phyloP scores from a whole-genome alignment of 306 rosid genomes.

The Hippophae rhamnoides region DNA sequence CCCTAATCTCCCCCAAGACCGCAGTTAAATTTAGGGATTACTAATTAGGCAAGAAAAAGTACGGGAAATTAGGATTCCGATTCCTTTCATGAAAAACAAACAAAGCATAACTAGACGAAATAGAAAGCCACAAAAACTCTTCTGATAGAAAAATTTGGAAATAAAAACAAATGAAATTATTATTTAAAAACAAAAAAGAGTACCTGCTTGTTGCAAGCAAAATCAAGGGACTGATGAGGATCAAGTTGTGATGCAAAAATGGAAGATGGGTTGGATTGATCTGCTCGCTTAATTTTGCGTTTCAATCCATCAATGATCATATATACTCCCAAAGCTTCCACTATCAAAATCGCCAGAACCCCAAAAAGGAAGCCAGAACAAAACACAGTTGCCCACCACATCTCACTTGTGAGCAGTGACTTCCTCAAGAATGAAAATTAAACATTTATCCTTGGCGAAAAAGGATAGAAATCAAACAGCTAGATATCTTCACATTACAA shows the following conservation, averaged over 20 bases:
- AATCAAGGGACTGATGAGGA: conserved; percentile 38
- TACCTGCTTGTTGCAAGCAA: conserved; percentile 55
- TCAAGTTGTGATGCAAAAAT: conserved; percentile 19
- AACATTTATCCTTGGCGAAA: neutral
- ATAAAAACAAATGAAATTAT: neutral
- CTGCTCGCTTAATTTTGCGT: conserved; percentile 13
- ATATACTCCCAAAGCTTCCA: conserved; percentile 37
- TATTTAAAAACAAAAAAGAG: neutral
- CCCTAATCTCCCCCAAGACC: neutral
- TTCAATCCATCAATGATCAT: conserved; percentile 45
- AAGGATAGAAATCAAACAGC: too few relatives aligned
- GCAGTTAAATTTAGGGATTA: neutral
- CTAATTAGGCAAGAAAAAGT: neutral
- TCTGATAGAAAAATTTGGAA: too few relatives aligned
- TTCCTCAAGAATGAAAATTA: neutral
- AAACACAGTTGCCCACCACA: conserved; percentile 35
- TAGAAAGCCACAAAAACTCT: neutral
- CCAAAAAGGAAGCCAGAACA: conserved; percentile 62
- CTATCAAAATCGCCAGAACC: conserved; percentile 41
- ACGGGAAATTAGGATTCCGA: neutral
- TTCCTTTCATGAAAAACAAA: conserved; percentile 1
- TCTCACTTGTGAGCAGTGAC: neutral
- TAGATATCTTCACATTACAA: too few relatives aligned
- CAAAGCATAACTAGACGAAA: neutral
- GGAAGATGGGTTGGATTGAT: conserved; percentile 14